Base-by-base conservation (phyloP, 2,329 filamentous ascomycete genomes). In the Venturia pyrina region DNA sequence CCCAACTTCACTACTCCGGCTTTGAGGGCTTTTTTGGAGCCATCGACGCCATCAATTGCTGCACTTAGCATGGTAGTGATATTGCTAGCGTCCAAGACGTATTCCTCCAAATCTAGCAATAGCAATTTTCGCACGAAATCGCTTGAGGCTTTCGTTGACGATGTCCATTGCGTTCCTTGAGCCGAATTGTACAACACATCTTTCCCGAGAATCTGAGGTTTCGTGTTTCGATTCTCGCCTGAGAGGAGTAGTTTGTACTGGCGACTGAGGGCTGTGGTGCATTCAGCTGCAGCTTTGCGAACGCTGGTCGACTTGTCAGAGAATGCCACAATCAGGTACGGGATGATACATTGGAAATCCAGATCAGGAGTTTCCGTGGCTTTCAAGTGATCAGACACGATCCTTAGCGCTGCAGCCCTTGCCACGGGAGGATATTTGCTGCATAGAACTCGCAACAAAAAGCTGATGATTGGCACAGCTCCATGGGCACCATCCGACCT, bases 91-190 rank as follows among this genome's bases (percentile, higher is more conserved):
- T 98, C 92, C 69, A 97, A 84, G 3, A 93, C 82, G 71, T 89
- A 96, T 75, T 97, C 95, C 75, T 97, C 93, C 11, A 96, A 78
- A 1, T 83, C 85, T 0, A 90, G 90, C 24, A 91, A 75, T n/a
- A 97, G 77, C 46, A 48, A 50, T 64, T 24, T 46, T 63, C 67
- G 15, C 69, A 73, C 74, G 72, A 75, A 28, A 69, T 76, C 17
- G 78, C 75, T 34, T 82, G 79, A n/a, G 81, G 78, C 2, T 59
- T 63, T 41, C 66, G 60, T 17, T 66, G 68, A 4, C 66, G 65
- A 37, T 70, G 62, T 17, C 67, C 61, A 6, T 62, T 68, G 21
- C 41, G 41, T 32, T 59, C 53, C 53, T 21, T 59, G 53, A 21
- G 53, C 53, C 8, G 53, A 37, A 37, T 1, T 68, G 59, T n/a